Base-by-base conservation (phyloP, 2,329 filamentous ascomycete genomes). In the Lecanoromycetidae sp. region DNA sequence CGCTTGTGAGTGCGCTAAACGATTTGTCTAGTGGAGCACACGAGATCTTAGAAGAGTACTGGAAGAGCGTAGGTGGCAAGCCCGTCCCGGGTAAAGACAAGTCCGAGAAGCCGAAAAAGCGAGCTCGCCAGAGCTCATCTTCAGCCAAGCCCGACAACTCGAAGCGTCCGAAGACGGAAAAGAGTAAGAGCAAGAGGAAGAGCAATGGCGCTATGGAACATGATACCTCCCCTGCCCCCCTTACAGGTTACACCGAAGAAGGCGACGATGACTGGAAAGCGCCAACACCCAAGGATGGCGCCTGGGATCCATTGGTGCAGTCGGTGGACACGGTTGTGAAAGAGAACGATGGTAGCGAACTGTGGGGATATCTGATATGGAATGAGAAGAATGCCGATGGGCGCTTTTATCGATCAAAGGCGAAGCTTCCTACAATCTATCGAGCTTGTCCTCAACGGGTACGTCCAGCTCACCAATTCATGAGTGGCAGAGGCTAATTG, bases 311-410 rank as follows among this genome's bases (percentile, higher is more conserved):
- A 3, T 55, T 67, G n/a, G 60, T 71, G 4, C 52, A 58, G 5
- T 56, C 30, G 4, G 40, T 52, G 17, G 51, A 55, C 17, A 49
- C 46, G 5, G 44, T 52, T n/a, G 17, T 50, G 19, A 38, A 45
- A 5, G 49, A 52, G 33, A 49, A 48, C 1, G 60, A 71, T n/a
- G 65, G 70, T 30, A 55, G 55, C 4, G 55, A 53, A 13, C 53
- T 71, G 10, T 61, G 61, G 48, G 68, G 62, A 3, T 67, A 63
- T 37, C 53, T 71, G 2, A 54, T 61, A 5, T 71, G 66, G 63
- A 68, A 62, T 12, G 69, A 71, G 36, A 68, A 61, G 41, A 68
- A 63, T 42, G 61, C 66, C 2, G 67, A 63, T 42, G 62, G 70
- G 5, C 58, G 60, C 2, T 60, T 69, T 41, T 52, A 54, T 35